Evolutionary conservation across 2,329 filamentous ascomycete genomes (phyloP), one percentile per base, ranked within the genome.

Genomic region (Arthrobotrys pseudoclavata): DNA sequence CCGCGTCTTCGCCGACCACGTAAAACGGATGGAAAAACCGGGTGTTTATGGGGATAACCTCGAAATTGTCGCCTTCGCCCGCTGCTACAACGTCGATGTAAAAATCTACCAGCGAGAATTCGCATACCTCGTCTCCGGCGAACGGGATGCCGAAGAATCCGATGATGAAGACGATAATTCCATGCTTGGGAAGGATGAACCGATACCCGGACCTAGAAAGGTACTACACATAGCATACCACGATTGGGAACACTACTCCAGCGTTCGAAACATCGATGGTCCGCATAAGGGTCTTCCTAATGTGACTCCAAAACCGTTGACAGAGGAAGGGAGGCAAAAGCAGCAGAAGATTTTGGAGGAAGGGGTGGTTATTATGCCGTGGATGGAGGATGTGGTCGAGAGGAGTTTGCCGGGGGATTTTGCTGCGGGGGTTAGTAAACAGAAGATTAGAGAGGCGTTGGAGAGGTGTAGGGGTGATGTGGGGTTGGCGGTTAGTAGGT

Each of bases 11-110:
- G 84, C 87, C 64, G 85, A 85, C 37, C 88, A 90, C 82, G 84
- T 92, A 12, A 83, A 86, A 77, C 85, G 86, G 69, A 91, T 91
- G 86, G 86, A 88, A 31, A 86, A 87, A 81, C 85, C 86, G 31
- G 88, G 88, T 63, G 87, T 87, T 45, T 92, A 88, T 83, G 90
- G 89, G 26, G 90, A 90, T 81, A 89, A 91, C 74, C 86, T 90
- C 84, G 89, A 91, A 83, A 87, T 92, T 52, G 86, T 87, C 34
- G 90, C 90, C 4, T 92, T 92, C 83, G 87, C 88, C 29, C 86
- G 88, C 69, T 87, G 87, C 22, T 91, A 87, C 82, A 85, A 87
- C 62, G 87, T 87, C 64, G 87, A 91, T 82, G 88, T 92, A 68
- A 87, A 87, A 80, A 88, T 91, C 69, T 91, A 89, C 83, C 84